Conservation (phyloP, 2,329 filamentous ascomycete species). For the Arachnomyces sp. region DNA sequence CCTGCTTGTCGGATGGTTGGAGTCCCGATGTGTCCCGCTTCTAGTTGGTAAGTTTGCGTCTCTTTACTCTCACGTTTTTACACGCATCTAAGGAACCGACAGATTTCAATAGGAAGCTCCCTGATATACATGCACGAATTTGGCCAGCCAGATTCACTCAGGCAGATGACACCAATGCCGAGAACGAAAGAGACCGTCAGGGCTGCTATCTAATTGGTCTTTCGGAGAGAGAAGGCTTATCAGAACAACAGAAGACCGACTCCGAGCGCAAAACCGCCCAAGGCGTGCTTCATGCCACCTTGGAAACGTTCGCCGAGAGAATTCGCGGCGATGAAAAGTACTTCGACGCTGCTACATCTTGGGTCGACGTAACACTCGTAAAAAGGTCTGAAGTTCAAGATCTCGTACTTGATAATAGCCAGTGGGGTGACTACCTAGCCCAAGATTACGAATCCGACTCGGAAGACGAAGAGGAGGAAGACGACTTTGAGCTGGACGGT, state of each 20-base stretch:
- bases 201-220: slow-evolving; percentile 57
- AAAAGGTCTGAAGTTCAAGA: slow-evolving; percentile 14
- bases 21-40: slow-evolving; percentile 51
- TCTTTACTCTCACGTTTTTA: slow-evolving; percentile 5
- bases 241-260: slow-evolving; percentile 5
- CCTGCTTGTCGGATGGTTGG: slow-evolving; percentile 54
- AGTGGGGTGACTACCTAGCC: slow-evolving; percentile 9
- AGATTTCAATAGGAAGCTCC: slow-evolving; percentile 50
- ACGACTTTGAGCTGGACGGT: slow-evolving; percentile 5
- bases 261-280: slow-evolving; percentile 38
- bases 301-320: slow-evolving; percentile 29
- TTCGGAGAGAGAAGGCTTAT: slow-evolving; percentile 13
- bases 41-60: slow-evolving; percentile 45
- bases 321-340: slow-evolving; percentile 29
- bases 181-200: slow-evolving; percentile 42
- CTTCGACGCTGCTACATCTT: slow-evolving; percentile 24
- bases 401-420: slow-evolving; percentile 12
- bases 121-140: slow-evolving; percentile 47
- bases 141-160: slow-evolving; percentile 56
- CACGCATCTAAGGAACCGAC: slow-evolving; percentile 7
- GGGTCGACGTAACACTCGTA: slow-evolving; percentile 26
- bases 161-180: slow-evolving; percentile 16
- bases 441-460: slow-evolving; percentile 1
- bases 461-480: slow-evolving; percentile 8
- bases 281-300: slow-evolving; percentile 32